A percentile compares a stretch with the other conserved stretches of the same genome.
Conservation (phyloP, 2,329 filamentous ascomycete species). For the Pseudopyrenochaeta lycopersici region DNA sequence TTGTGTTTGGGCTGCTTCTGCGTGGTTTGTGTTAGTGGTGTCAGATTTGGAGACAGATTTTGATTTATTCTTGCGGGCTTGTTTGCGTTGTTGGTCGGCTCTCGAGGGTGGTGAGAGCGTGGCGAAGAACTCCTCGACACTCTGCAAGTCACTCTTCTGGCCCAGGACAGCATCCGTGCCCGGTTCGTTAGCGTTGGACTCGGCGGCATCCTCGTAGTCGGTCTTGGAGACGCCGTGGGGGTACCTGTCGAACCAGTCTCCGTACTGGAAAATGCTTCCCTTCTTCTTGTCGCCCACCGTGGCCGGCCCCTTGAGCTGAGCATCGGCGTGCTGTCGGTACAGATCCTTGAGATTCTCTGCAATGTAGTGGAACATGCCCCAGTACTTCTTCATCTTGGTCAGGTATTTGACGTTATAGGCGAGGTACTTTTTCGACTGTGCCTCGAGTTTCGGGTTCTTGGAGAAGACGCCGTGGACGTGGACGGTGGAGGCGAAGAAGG, state of each 20-base stretch:
- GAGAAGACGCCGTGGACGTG: slow-evolving; percentile 93
- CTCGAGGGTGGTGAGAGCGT: slow-evolving; percentile 72
- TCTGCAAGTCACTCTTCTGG: slow-evolving; percentile 89
- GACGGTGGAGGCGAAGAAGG: slow-evolving; percentile 92
- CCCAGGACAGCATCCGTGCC: slow-evolving; percentile 89
- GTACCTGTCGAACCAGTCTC: slow-evolving; percentile 96
- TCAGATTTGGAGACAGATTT: slow-evolving; percentile 44
- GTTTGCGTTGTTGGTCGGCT: slow-evolving; percentile 59
- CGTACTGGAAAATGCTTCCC: slow-evolving; percentile 84
- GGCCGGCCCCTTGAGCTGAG: slow-evolving; percentile 72
- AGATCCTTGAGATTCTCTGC: slow-evolving; percentile 90
- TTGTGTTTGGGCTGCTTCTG: slow-evolving; percentile 33
- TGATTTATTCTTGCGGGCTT: slow-evolving; percentile 56
- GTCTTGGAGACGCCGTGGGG: slow-evolving; percentile 87
- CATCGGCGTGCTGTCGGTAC: slow-evolving; percentile 85
- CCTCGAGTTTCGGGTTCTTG: slow-evolving; percentile 78
- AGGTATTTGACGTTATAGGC: slow-evolving; percentile 89
- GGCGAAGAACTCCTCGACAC: slow-evolving; percentile 92
- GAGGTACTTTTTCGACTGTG: slow-evolving; percentile 82
- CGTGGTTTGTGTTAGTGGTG: slow-evolving; percentile 28
- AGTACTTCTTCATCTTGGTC: slow-evolving; percentile 94
- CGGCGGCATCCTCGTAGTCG: slow-evolving; percentile 81
- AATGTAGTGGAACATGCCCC: slow-evolving; percentile 99
- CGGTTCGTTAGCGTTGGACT: slow-evolving; percentile 74
- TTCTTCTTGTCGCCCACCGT: slow-evolving; percentile 44